Base-by-base conservation (phyloP, 164 flowering plant genomes). In the Protea cynaroides region DNA sequence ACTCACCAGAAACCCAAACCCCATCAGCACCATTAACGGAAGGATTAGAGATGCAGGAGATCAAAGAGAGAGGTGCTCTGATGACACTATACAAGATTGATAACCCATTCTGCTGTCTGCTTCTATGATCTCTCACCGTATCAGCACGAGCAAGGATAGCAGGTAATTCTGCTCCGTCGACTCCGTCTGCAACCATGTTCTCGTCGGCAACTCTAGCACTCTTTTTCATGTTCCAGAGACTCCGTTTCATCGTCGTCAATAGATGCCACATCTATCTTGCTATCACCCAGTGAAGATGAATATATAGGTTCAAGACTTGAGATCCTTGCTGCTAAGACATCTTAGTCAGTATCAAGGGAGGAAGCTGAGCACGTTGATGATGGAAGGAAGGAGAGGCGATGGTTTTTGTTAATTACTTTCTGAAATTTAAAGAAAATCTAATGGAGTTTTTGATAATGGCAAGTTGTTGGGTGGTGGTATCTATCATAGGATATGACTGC, bases 181-280 rank as follows among this genome's bases (percentile, higher is more conserved):
- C 61, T 18, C n/a, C 56, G 5, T 53, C 61, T 49, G n/a, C n/a
- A n/a, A 73, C 56, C 81, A 80, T 74, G 79, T 56, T 82, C 77
- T 87, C 92, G 51, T 87, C 92, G 6, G 83, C 85, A 1, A 87
- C 88, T 24, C 80, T 50, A 0, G 83, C 62, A 58, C 69, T 71
- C 66, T 79, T 84, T 73, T 64, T 71, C n/a, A 69, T 72, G 69
- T 78, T 79, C 14, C 65, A 60, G 49, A 83, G 63, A 65, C 71
- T 78, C 29, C 69, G 63, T 58, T 75, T 71, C 58, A 80, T 36
- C 1, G 65, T 25, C 0, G 61, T 76, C 65, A 82, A 25, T 34
- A 62, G 56, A 3, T 72, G 74, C 81, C 71, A 58, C 85, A 81
- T 80, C 61, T 25, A 40, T 5, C 4, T 29, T 29, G 34, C 34